A percentile compares a stretch with the other conserved stretches of the same genome.
Conservation (phyloP, 2,329 filamentous ascomycete species). For the Microdochium nivale region DNA sequence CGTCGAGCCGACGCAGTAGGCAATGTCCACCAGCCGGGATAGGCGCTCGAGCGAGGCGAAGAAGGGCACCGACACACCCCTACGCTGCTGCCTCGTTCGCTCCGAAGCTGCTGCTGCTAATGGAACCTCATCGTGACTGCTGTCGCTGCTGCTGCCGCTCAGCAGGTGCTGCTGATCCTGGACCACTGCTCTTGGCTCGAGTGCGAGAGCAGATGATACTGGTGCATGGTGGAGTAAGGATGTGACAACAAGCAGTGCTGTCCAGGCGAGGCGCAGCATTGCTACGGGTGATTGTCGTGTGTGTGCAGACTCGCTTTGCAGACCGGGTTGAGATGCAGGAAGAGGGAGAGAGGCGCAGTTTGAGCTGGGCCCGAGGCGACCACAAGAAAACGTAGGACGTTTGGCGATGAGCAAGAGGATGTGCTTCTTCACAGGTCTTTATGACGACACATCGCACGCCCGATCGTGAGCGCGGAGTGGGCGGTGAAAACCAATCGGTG, state of each 20-base stretch:
- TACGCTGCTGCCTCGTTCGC: not conserved
- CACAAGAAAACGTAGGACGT: no score
- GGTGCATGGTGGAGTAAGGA: no score
- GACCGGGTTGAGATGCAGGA: no score
- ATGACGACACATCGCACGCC: no score
- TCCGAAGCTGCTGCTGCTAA: not conserved
- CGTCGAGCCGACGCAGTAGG: slow-evolving; percentile 83
- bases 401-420: no score
- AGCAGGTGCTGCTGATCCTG: not conserved
- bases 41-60: slow-evolving; percentile 81
- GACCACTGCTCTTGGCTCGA: not conserved
- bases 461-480: no score
- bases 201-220: not conserved
- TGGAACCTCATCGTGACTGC: not conserved
- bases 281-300: not conserved
- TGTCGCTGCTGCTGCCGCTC: not conserved
- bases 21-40: slow-evolving; percentile 85
- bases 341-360: no score
- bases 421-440: no score
- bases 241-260: no score
- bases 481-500: no score
- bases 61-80: slow-evolving; percentile 48
- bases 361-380: no score
- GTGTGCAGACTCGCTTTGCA: no score
- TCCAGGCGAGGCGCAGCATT: not conserved